Base-by-base conservation (phyloP, 306 rosid genomes). In the Trifolium fragiferum region DNA sequence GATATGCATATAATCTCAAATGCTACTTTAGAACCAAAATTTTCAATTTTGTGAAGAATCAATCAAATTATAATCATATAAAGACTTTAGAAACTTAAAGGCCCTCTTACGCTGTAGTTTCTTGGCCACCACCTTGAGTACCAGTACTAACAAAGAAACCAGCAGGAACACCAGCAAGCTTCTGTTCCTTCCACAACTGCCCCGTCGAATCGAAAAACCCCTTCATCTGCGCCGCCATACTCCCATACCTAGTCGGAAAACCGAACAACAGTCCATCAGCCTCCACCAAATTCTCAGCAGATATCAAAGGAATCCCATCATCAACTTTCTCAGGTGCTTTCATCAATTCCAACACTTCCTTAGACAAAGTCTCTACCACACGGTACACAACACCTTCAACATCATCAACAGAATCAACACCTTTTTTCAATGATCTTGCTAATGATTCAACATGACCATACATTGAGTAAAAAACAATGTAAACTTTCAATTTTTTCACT, bases 51-150 rank as follows among this genome's bases (percentile, higher is more conserved):
- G 6, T 14, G 37, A 68, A 58, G 16, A 57, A 41, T 63, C 43
- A 49, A 47, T 46, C 7, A 59, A 70, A 11, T 23, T 38, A 38
- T 25, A 27, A 63, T 5, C 66, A 68, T n/a, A 68, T 4, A 53
- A 6, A 8, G 60, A 50, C 41, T 68, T 44, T 18, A 33, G 65
- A 73, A 30, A 1, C 58, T 11, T 44, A 44, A 44, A 44, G 16
- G 0, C 50, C 50, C n/a, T 77, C 90, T 87, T 85, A 90, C 95
- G 87, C 90, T 4, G 92, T 90, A 32, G 92, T 89, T 80, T 92
- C 97, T 81, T 92, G 97, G 6, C 97, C 97, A 14, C 97, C 97
- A 10, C 97, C 97, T 63, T 89, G 97, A 1, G 96, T 86, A 67
- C 96, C 97, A 10, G 96, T 86, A 32, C 96, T 86, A 9, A 87